Conservation (phyloP, 2,329 filamentous ascomycete genomes). For the Aspergillus brunneoviolaceus region DNA sequence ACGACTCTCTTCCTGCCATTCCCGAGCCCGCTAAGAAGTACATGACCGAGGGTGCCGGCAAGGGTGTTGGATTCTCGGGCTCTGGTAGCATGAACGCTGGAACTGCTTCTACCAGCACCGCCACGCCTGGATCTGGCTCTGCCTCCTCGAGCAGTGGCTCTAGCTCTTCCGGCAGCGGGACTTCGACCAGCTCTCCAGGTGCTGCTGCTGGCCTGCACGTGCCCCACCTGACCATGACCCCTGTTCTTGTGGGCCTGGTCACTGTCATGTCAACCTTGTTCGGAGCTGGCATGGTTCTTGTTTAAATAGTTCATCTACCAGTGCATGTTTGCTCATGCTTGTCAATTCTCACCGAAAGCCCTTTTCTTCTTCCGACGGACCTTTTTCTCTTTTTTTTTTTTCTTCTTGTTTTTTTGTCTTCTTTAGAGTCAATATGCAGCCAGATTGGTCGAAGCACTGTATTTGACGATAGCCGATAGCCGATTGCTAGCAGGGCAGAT, state of each 20-base stretch:
- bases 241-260: slow-evolving; percentile 52
- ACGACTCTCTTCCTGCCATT: slow-evolving; percentile 56
- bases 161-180: slow-evolving; percentile 14
- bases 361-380: slow-evolving; percentile 2
- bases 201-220: slow-evolving; percentile 47
- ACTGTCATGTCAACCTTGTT: slow-evolving; percentile 55
- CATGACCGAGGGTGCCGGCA: slow-evolving; percentile 59
- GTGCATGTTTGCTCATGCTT: neutral
- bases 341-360: slow-evolving; percentile 6
- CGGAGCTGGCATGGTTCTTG: slow-evolving; percentile 46
- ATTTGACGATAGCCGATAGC: neutral
- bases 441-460: neutral
- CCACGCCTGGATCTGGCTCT: slow-evolving; percentile 52
- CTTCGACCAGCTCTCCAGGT: slow-evolving; percentile 35
- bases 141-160: slow-evolving; percentile 21
- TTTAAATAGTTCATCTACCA: slow-evolving; percentile 23
- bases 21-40: slow-evolving; percentile 56
- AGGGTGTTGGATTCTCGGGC: slow-evolving; percentile 56
- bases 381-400: slow-evolving; percentile 14
- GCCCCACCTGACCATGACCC: slow-evolving; percentile 50
- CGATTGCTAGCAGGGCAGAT: neutral
- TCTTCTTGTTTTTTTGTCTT: slow-evolving; percentile 5
- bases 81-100: slow-evolving; percentile 58
- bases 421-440: neutral
- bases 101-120: slow-evolving; percentile 48